Base-by-base conservation (phyloP, 257 asterid species). In the Nicotiana noctiflora region DNA sequence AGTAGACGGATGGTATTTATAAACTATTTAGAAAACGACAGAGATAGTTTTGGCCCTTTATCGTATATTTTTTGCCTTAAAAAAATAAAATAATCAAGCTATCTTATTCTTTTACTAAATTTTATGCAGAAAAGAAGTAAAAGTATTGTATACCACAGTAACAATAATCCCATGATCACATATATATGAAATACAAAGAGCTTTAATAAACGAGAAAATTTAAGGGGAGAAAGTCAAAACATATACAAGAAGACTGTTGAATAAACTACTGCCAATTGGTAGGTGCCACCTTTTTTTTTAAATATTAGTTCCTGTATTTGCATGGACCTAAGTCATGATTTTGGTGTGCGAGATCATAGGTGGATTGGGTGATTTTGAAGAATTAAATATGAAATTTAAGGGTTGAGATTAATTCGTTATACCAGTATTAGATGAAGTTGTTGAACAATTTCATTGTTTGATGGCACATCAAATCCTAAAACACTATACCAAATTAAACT, bases 391-490 rank as follows among this genome's bases (percentile, higher is more conserved):
- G 32, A 27, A 40, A 68, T 19, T 44, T 56, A 68, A 68, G 32
- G 57, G 57, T 21, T 44, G 77, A 46, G 77, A 72, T 72, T 21
- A 72, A 19, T 72, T 70, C 21, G 77, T 46, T 51, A 46, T 6
- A 21, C 37, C 21, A 72, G 59, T 21, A 40, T 40, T 40, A 21
- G 60, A 72, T 72, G 59, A 46, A 74, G 78, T 74, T 3, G 78
- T 74, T 74, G 44, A 74, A 74, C 78, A 49, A 74, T 74, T 74
- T 74, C 61, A 13, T 49, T 74, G 78, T 49, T 46, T 46, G 23
- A 46, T 72, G 14, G 14, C 32, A 44, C 62, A 56, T 56, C 62
- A 56, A 40, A n/a, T 37, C 56, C 32, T 68, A 40, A 68, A 40
- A 6, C 77, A 70, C 76, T 70, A 29, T 13, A 72, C 13, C 77